Percentiles rank a stretch among this genome's conserved stretches.
Conservation (phyloP, 257 asterid species). For the Nicotiana otophora region DNA sequence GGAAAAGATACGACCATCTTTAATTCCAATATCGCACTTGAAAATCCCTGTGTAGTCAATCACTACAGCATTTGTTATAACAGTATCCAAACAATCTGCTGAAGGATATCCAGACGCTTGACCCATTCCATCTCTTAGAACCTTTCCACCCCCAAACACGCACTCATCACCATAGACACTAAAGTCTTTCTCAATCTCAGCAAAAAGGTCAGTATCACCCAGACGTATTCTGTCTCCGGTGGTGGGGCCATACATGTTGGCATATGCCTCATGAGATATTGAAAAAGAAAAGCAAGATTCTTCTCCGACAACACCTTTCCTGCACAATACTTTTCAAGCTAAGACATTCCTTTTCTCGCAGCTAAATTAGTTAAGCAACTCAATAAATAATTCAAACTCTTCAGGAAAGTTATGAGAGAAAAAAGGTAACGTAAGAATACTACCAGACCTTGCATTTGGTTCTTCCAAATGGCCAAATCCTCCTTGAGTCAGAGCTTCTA, state of each 20-base stretch:
- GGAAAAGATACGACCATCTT: conserved; percentile 58
- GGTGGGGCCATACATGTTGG: conserved; percentile 89
- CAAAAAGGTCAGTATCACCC: conserved; percentile 84
- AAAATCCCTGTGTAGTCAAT: conserved; percentile 85
- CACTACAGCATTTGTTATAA: conserved; percentile 84
- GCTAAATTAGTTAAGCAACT: not conserved
- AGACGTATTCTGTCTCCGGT: conserved; percentile 84
- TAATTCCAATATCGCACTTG: conserved; percentile 92
- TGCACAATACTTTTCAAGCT: conserved; percentile 33
- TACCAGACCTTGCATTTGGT: conserved; percentile 48
- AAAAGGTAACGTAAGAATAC: conserved; percentile 10
- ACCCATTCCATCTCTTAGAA: conserved; percentile 91
- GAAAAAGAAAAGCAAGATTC: conserved; percentile 50
- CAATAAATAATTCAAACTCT: conserved; percentile 7
- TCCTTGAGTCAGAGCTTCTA: conserved; percentile 48
- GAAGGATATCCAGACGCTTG: conserved; percentile 71
- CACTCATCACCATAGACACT: conserved; percentile 84
- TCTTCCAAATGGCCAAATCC: conserved; percentile 48
- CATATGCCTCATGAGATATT: conserved; percentile 70
- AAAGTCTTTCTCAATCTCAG: conserved; percentile 78
- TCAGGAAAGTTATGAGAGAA: conserved; percentile 1
- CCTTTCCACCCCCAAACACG: conserved; percentile 97
- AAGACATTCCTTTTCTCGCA: conserved; percentile 11
- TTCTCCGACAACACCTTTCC: conserved; percentile 56
- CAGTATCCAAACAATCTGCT: conserved; percentile 65